A percentile compares a stretch with the other conserved stretches of the same genome.
These are phyloP conservation scores for Saccharomyces jurei DNA, from an alignment of 805 yeast genomes.

Conservation along the genomic window DNA sequence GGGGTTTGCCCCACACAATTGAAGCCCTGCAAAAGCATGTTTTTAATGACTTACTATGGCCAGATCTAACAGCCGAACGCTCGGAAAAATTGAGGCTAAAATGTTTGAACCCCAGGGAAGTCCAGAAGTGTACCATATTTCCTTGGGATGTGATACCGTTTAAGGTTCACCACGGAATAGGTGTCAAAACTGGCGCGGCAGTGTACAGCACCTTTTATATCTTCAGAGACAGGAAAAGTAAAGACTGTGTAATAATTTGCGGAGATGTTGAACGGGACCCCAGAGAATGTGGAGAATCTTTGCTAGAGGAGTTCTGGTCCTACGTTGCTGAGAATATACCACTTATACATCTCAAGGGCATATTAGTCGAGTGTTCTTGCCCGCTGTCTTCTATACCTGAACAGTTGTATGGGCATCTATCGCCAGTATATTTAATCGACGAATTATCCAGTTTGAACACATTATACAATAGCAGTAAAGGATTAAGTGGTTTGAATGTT, in stretches of 20 bases:
- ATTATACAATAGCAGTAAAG: constrained; percentile 36
- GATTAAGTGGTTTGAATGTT: constrained; percentile 28
- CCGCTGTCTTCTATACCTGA: constrained; percentile 36
- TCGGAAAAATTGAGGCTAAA: constrained; percentile 21
- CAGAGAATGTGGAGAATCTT: constrained; percentile 27
- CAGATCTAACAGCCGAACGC: constrained; percentile 38
- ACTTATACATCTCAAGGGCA: constrained; percentile 37
- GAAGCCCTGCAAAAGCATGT: constrained; percentile 44
- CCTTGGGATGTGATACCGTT: constrained; percentile 32
- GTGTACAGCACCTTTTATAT: constrained; percentile 52
- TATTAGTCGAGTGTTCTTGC: constrained; percentile 75
- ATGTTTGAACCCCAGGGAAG: constrained; percentile 4
- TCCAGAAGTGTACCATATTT: constrained; percentile 10
- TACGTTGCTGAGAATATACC: constrained; percentile 41
- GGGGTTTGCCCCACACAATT: constrained; percentile 48
- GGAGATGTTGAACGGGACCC: constrained; percentile 79
- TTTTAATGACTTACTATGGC: constrained; percentile 79
- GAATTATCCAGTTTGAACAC: constrained; percentile 39
- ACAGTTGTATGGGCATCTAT: constrained; percentile 71
- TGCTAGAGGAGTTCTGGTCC: constrained; percentile 44
- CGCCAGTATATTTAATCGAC: constrained; percentile 51
- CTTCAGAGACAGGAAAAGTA: constrained; percentile 32
- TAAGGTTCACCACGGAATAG: constrained; percentile 34
- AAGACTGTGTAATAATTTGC: constrained; percentile 47
- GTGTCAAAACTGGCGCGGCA: constrained; percentile 22